Percentiles rank a stretch among this genome's conserved stretches.
Evolutionary conservation across 1,139 yeast species (phyloP).

Genomic region (Sugiyamaella japonica): DNA sequence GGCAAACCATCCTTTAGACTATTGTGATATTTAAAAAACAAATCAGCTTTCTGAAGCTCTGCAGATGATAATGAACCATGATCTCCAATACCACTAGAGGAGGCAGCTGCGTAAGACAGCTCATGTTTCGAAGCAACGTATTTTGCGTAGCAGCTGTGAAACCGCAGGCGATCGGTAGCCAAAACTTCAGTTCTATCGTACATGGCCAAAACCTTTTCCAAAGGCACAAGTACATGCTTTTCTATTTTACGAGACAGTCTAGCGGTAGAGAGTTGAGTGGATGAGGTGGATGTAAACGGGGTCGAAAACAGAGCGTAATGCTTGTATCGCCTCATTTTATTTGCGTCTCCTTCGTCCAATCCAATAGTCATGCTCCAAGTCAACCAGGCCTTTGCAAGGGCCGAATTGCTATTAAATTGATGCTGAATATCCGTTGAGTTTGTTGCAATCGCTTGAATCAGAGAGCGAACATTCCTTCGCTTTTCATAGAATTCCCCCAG

Average conservation of each 20-base stretch:
- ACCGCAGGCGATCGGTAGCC: conserved; percentile 28
- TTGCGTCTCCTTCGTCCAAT: conserved; percentile 16
- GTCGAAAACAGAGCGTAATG: conserved; percentile 32
- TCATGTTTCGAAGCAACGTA: conserved; percentile 29
- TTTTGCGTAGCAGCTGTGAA: conserved; percentile 29
- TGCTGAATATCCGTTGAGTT: conserved; percentile 27
- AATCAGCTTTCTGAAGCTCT: conserved; percentile 29
- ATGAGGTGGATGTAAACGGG: conserved; percentile 30
- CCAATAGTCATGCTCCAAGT: conserved; percentile 29
- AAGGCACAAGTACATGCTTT: conserved; percentile 31
- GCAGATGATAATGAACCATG: conserved; percentile 18
- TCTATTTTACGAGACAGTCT: conserved; percentile 29
- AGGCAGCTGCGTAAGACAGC: conserved; percentile 12
- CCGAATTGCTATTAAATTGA: conserved; percentile 31
- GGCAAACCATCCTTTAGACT: conserved; percentile 36
- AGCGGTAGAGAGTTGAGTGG: conserved; percentile 31
- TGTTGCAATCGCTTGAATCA: conserved; percentile 30
- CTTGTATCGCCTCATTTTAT: conserved; percentile 26
- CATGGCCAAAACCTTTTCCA: conserved; percentile 31
- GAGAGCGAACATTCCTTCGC: conserved; percentile 24
- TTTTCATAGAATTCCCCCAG: conserved; percentile 28
- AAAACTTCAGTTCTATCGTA: conserved; percentile 30
- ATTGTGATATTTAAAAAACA: conserved; percentile 32
- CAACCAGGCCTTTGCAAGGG: conserved; percentile 33
- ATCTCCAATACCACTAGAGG: neutral